phyloP scores from a whole-genome alignment of 1,139 yeast genomes.

The Blastobotrys serpentis region DNA sequence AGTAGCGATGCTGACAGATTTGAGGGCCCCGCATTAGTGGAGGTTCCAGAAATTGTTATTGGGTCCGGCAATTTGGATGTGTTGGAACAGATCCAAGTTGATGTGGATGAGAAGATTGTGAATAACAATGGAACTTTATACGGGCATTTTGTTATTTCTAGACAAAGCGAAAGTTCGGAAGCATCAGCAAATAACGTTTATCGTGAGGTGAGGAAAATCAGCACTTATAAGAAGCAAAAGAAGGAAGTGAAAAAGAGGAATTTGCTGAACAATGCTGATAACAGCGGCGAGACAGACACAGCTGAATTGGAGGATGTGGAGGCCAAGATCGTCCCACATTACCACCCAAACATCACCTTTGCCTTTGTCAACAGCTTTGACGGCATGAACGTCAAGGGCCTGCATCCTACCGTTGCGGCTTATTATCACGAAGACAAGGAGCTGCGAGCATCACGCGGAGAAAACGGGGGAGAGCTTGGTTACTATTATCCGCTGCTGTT shows the following conservation, averaged over 20 bases:
- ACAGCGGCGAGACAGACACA: constrained; percentile 17
- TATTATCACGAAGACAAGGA: constrained; percentile 17
- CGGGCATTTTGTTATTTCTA: constrained; percentile 16
- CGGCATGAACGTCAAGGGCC: constrained; percentile 18
- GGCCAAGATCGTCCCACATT: constrained; percentile 34
- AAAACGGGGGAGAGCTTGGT: constrained; percentile 15
- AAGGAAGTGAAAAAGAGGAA: constrained; percentile 34
- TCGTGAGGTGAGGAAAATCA: constrained; percentile 12
- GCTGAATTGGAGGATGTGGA: constrained; percentile 18
- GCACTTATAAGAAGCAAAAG: constrained; percentile 14
- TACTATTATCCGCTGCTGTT: constrained; percentile 38
- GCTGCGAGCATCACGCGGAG: constrained; percentile 1
- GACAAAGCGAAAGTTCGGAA: constrained; percentile 8
- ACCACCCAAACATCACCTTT: constrained; percentile 41
- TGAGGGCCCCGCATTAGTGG: constrained; percentile 1
- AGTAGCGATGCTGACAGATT: neutral
- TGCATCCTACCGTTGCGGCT: constrained; percentile 32
- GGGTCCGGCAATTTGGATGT: neutral
- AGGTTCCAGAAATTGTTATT: neutral
- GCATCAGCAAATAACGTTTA: constrained; percentile 1
- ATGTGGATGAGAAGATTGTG: constrained; percentile 4
- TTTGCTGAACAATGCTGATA: constrained; percentile 31
- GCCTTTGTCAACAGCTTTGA: constrained; percentile 27
- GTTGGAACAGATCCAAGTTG: constrained; percentile 1
- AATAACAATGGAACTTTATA: constrained; percentile 16